Percentiles rank a stretch among this genome's conserved stretches.
These are phyloP conservation scores for Lasiosphaeriaceae sp. DNA, from an alignment of 495 filamentous ascomycete species.

Conservation along the genomic window DNA sequence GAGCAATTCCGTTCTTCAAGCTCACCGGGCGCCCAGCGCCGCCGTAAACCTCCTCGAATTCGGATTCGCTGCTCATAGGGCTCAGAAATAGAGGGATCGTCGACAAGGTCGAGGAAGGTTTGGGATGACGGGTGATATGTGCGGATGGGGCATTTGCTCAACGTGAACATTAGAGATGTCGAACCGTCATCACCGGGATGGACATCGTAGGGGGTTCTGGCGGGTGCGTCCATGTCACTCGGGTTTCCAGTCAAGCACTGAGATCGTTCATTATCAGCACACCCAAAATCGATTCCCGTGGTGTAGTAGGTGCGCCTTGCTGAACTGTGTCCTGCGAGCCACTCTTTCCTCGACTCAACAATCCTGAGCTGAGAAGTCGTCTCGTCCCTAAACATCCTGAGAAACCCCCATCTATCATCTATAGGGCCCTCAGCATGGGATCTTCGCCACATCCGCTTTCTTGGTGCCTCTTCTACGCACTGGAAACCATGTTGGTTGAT, in stretches of 20 bases:
- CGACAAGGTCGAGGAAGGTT: slow-evolving; percentile 65
- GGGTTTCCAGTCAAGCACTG: not conserved
- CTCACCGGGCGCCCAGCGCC: slow-evolving; percentile 52
- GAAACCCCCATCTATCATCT: slow-evolving; percentile 70
- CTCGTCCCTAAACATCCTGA: slow-evolving; percentile 60
- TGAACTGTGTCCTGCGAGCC: slow-evolving; percentile 55
- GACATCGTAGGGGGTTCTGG: slow-evolving; percentile 20
- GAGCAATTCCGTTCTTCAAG: slow-evolving; percentile 24
- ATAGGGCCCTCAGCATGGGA: slow-evolving; percentile 70
- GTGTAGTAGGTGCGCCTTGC: slow-evolving; percentile 67
- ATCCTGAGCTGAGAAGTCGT: no score
- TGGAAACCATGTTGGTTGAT: slow-evolving; percentile 35
- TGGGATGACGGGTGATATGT: slow-evolving; percentile 56
- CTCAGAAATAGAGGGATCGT: slow-evolving; percentile 44
- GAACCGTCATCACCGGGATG: slow-evolving; percentile 37
- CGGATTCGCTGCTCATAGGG: slow-evolving; percentile 29
- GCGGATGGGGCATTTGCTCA: slow-evolving; percentile 56
- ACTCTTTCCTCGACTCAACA: no score
- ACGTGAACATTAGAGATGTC: slow-evolving; percentile 43
- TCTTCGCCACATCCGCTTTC: slow-evolving; percentile 57
- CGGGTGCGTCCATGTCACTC: not conserved
- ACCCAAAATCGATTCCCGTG: slow-evolving; percentile 50
- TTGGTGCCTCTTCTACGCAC: slow-evolving; percentile 28
- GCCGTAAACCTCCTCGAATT: slow-evolving; percentile 30
- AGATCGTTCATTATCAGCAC: not conserved